Base-by-base conservation (phyloP, 169 alveolate species). In the Eimeria maxima region DNA sequence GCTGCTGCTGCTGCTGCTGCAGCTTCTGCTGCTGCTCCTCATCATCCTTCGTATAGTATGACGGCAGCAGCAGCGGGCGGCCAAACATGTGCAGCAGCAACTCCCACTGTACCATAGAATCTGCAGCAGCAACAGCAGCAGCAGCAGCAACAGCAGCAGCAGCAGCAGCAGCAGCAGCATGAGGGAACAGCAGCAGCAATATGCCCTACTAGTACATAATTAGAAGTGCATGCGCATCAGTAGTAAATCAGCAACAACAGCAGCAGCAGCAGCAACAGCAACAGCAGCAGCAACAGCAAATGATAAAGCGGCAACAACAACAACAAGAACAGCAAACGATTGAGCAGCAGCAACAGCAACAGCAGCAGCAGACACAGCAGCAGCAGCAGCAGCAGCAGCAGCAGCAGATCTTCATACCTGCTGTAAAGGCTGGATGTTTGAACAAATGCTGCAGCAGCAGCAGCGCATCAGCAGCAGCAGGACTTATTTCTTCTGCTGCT, bases 91-190 rank as follows among this genome's bases (percentile, higher is more conserved):
- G 81, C 81, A 71, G 81, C 29, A 71, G 81, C 45, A 71, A 42
- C 27, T 71, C 81, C 81, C 45, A n/a, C 81, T 71, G 81, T 2
- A n/a, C 81, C 81, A 71, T n/a, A 42, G 45, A n/a, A 42, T 71
- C 81, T 71, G 81, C 81, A 71, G 81, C 81, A 71, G 42, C 81
- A 71, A 20, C 4, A 13, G 81, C 81, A n/a, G 81, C 81, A 71
- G 44, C 47, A 71, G 47, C 81, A 71, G 81, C 27, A 29, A 44
- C 81, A 71, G 81, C 81, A 60, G 71, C 71, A 33, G 38, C 38
- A 33, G 38, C 38, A 33, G 38, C 38, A 33, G 38, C 38, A 33
- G 38, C n/a, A 33, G 38, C 38, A 33, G 38, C 38, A 33, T 33
- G 38, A 60, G 71, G 18, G 71, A 24, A 2, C 18, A 24, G 4